Base-by-base conservation (phyloP, 176 grass and related monocot genomes). In the Raddia guianensis region DNA sequence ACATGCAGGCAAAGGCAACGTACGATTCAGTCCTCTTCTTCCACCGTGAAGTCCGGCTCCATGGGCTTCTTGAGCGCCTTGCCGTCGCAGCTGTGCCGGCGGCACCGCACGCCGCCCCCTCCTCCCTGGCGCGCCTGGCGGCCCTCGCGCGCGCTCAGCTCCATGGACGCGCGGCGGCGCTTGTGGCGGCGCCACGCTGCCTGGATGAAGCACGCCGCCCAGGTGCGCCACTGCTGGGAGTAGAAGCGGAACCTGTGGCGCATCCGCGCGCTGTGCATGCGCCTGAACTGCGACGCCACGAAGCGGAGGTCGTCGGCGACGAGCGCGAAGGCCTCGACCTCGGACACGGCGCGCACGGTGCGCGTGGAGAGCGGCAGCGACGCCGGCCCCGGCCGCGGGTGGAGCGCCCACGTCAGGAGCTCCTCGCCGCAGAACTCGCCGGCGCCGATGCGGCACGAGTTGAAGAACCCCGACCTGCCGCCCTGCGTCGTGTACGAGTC, bases 381-480 rank as follows among this genome's bases (percentile, higher is more conserved):
- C 33, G 72, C 74, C 27, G 27, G 27, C 6, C 74, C 81, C 1
- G 87, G 87, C 0, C 87, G 70, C 63, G 96, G 96, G 79, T 98
- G 82, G 11, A 98, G 90, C 37, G 96, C 96, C 96, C 96, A 98
- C 27, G 96, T 89, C 16, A 98, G 92, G 48, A 98, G 89, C 86
- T 98, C 92, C 86, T 98, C 92, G 5, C 96, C 96, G 76, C 96
- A 98, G 92, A 98, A 98, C 86, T 98, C 96, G 0, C 90, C 92
- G 2, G 95, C 83, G 0, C 95, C 92, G 70, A 98, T 89, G 53
- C 88, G 95, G 74, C 95, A 95, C 45, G 76, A 98, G 79, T 98
- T 95, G 88, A 98, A 95, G 86, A 98, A 98, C 5, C 95, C 95
- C 1, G 75, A 86, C 10, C 95, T 63, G 0, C 95, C 95, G 3